A percentile compares a stretch with the other conserved stretches of the same genome.
phyloP scores from a whole-genome alignment of 1,284 basidiomycete species.

The Sphagnurus paluster region DNA sequence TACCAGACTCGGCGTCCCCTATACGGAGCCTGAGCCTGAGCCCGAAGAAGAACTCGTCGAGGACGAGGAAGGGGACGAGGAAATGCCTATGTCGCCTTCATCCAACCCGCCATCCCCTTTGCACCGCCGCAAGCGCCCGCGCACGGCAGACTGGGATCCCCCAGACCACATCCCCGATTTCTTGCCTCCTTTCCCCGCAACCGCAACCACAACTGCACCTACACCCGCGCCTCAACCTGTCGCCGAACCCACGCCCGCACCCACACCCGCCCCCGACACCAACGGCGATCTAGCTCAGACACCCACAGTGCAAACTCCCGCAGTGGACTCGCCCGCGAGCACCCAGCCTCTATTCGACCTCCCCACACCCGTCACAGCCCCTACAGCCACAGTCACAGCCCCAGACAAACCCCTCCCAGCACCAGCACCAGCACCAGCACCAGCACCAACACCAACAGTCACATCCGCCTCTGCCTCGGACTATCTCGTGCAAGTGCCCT shows the following conservation, averaged over 20 bases:
- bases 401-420: too few species aligned
- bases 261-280: too few species aligned
- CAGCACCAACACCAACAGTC: constrained; percentile 41
- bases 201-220: constrained; percentile 34
- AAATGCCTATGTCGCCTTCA: constrained; percentile 53
- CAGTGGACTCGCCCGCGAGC: too few species aligned
- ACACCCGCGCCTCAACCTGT: too few species aligned
- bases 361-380: too few species aligned
- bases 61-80: constrained; percentile 42
- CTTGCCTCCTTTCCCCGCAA: constrained; percentile 64
- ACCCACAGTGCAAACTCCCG: too few species aligned
- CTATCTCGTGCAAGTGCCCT: constrained; percentile 67
- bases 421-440: constrained; percentile 14
- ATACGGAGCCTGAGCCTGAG: constrained; percentile 25
- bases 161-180: constrained; percentile 64
- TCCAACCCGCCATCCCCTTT: constrained; percentile 54
- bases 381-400: too few species aligned
- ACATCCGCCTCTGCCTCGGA: constrained; percentile 58
- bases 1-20: constrained; percentile 51
- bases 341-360: too few species aligned
- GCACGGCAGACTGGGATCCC: constrained; percentile 56
- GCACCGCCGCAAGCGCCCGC: constrained; percentile 47
- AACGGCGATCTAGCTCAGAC: too few species aligned
- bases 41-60: constrained; percentile 35
- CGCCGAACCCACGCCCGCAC: too few species aligned